phyloP scores from a whole-genome alignment of 495 filamentous ascomycete species.

The Neurospora sp. region DNA sequence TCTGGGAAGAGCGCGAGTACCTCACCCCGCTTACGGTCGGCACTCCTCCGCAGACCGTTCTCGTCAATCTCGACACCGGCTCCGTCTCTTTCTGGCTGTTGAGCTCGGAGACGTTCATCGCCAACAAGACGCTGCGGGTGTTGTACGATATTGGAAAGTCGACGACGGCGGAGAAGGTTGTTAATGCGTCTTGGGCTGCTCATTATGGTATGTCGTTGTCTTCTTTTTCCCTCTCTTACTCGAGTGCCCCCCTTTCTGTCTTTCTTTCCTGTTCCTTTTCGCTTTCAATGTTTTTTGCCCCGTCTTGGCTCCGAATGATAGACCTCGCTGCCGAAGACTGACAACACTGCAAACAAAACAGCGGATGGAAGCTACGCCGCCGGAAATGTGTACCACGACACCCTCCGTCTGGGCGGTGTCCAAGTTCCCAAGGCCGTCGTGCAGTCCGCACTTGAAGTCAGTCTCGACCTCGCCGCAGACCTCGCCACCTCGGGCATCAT shows the following conservation, averaged over 20 bases:
- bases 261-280: neutral
- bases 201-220: conserved; percentile 49
- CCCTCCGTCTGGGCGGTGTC: conserved; percentile 29
- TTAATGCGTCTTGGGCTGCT: conserved; percentile 53
- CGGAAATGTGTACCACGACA: conserved; percentile 30
- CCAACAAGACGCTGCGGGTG: conserved; percentile 1
- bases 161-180: conserved; percentile 42
- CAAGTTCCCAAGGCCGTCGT: conserved; percentile 51
- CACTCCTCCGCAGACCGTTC: conserved; percentile 54
- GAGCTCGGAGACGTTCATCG: conserved; percentile 9
- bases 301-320: too few relatives aligned
- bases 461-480: conserved; percentile 17
- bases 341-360: neutral
- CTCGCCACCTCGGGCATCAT: conserved; percentile 22
- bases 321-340: too few relatives aligned
- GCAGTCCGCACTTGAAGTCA: conserved; percentile 24
- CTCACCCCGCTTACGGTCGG: conserved; percentile 56
- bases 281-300: too few relatives aligned
- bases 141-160: conserved; percentile 42
- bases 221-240: neutral
- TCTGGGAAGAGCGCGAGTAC: conserved; percentile 46
- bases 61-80: conserved; percentile 64
- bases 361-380: conserved; percentile 20
- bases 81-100: conserved; percentile 51
- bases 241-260: neutral